phyloP scores from a whole-genome alignment of 2,329 filamentous ascomycete genomes.

The Chalara sp. region DNA sequence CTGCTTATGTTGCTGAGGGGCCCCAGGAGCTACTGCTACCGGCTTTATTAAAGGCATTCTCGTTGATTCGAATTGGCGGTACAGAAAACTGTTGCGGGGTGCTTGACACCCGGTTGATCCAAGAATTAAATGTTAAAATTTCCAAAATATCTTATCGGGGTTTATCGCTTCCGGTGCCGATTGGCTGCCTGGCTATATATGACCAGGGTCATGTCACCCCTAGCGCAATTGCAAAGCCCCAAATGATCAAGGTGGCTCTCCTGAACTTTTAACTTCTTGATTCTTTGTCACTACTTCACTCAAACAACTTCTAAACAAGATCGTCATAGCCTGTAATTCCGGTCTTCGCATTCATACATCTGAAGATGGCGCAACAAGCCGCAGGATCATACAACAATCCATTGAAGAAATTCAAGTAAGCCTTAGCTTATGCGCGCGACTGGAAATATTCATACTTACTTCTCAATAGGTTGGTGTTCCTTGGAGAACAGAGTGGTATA shows the following conservation, averaged over 20 bases:
- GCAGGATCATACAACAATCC: slow-evolving; percentile 91
- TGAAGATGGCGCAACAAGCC: slow-evolving; percentile 73
- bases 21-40: slow-evolving; percentile 40
- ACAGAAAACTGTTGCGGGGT: not conserved
- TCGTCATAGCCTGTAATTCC: no score
- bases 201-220: no score
- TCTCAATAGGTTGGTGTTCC: slow-evolving; percentile 73
- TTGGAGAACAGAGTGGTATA: slow-evolving; percentile 97
- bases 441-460: slow-evolving; percentile 12
- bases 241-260: no score
- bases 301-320: no score
- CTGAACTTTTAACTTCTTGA: no score
- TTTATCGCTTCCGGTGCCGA: not conserved
- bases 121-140: not conserved
- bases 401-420: slow-evolving; percentile 99
- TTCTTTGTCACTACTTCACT: no score
- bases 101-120: not conserved
- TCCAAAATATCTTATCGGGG: no score
- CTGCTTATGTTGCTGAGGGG: slow-evolving; percentile 78
- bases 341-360: not conserved
- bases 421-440: not conserved
- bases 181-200: not conserved
- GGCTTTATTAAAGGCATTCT: slow-evolving; percentile 27
- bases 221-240: no score
- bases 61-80: slow-evolving; percentile 1